phyloP scores from a whole-genome alignment of 768 basidiomycete species.

The Auricularia auricula-judae region DNA sequence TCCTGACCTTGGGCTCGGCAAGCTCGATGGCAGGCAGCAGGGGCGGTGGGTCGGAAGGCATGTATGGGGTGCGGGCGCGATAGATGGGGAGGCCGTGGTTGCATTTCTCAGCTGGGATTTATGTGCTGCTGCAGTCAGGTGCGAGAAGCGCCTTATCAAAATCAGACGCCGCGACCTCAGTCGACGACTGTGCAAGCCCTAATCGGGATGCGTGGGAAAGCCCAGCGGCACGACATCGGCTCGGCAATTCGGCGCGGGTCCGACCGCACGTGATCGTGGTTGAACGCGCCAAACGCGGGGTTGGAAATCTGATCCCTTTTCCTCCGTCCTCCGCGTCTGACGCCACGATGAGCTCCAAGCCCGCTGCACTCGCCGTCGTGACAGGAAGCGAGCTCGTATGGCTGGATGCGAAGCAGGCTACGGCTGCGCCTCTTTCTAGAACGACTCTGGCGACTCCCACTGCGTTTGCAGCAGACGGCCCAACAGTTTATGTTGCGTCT shows the following conservation, averaged over 20 bases:
- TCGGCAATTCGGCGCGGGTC: too few relatives aligned
- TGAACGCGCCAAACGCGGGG: too few relatives aligned
- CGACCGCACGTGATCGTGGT: too few relatives aligned
- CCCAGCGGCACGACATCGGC: not conserved
- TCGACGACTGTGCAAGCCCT: not conserved
- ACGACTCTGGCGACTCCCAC: not conserved
- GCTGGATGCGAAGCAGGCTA: not conserved
- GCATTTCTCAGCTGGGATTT: not conserved
- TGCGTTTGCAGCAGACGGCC: not conserved
- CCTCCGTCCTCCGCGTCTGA: not conserved
- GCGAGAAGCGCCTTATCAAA: not conserved
- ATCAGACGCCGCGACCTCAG: not conserved
- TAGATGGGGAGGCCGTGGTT: not conserved
- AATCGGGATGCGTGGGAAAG: not conserved
- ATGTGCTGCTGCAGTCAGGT: not conserved
- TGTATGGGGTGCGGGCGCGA: not conserved
- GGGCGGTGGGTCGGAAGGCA: not conserved
- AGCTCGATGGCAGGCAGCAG: not conserved
- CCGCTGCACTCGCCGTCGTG: not conserved
- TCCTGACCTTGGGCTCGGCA: not conserved
- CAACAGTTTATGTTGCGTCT: not conserved
- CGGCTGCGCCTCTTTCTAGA: not conserved
- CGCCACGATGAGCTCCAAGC: not conserved
- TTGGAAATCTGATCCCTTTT: too few relatives aligned
- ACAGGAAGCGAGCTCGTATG: not conserved